phyloP scores from a whole-genome alignment of 805 yeast species.

The Zygosaccharomyces kombuchaensis region DNA sequence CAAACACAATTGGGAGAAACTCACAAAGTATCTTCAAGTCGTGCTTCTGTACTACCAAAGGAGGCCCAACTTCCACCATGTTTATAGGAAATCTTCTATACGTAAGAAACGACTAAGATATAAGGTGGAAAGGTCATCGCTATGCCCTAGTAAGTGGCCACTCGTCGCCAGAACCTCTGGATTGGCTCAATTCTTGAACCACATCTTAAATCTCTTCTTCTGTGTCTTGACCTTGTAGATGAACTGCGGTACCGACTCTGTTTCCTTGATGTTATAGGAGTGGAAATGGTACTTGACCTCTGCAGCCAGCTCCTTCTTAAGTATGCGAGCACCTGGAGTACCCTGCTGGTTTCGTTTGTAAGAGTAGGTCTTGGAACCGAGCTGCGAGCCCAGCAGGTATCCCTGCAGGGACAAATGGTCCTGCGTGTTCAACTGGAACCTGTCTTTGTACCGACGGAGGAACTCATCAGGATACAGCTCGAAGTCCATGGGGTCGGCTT shows the following conservation, averaged over 20 bases:
- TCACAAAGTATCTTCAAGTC: not conserved
- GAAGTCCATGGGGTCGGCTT: constrained; percentile 64
- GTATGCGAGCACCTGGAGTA: constrained; percentile 39
- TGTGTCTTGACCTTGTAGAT: constrained; percentile 80
- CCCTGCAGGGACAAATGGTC: constrained; percentile 66
- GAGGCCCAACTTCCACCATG: not conserved
- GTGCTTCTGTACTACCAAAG: not conserved
- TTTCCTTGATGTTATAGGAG: constrained; percentile 60
- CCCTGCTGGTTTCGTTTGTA: constrained; percentile 23
- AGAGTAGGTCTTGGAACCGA: constrained; percentile 65
- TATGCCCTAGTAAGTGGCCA: not conserved
- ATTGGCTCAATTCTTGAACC: constrained; percentile 26
- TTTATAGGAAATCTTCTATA: not conserved
- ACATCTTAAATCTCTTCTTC: constrained; percentile 42
- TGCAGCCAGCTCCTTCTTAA: constrained; percentile 56
- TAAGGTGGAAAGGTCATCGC: not conserved
- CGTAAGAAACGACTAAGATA: constrained; percentile 2
- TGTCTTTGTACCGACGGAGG: constrained; percentile 64
- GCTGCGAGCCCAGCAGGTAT: constrained; percentile 59
- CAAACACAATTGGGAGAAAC: not conserved
- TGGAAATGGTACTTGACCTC: constrained; percentile 67
- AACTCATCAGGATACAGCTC: constrained; percentile 54
- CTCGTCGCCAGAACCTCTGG: not conserved
- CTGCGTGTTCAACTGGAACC: constrained; percentile 53
- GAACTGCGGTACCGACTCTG: constrained; percentile 83